Evolutionary conservation across 2,329 filamentous ascomycete species (phyloP).

Genomic region (Colletotrichum limetticola): DNA sequence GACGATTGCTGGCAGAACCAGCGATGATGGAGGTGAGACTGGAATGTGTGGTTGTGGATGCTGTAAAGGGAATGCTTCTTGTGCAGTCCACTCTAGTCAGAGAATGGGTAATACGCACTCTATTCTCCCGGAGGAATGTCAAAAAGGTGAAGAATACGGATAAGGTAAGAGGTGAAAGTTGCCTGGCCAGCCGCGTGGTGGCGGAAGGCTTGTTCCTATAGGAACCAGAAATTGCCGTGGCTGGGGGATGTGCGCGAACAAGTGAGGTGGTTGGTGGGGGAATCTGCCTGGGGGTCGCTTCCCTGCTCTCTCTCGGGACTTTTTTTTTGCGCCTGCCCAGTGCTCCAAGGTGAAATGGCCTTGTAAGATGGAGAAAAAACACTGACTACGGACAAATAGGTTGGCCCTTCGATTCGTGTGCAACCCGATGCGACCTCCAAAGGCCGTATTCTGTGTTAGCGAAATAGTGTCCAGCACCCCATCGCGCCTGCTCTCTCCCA

Average conservation of each 20-base stretch:
- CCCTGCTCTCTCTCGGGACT: neutral
- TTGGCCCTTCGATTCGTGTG: neutral
- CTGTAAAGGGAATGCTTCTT: slow-evolving; percentile 19
- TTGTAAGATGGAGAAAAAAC: neutral
- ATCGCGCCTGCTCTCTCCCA: neutral
- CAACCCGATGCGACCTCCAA: neutral
- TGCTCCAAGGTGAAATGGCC: neutral
- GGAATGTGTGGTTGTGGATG: neutral
- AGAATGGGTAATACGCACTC: neutral
- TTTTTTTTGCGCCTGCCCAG: neutral
- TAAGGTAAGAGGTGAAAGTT: slow-evolving; percentile 26
- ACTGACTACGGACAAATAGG: neutral
- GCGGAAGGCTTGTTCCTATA: slow-evolving; percentile 38
- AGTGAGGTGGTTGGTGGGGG: slow-evolving; percentile 36
- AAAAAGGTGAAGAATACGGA: slow-evolving; percentile 3
- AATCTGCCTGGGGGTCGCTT: neutral
- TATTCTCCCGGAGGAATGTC: neutral
- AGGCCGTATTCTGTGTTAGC: too few relatives aligned
- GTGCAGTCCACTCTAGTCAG: slow-evolving; percentile 7
- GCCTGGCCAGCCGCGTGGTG: slow-evolving; percentile 17
- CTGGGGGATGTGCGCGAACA: slow-evolving; percentile 32
- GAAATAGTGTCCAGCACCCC: neutral
- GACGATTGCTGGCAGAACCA: neutral
- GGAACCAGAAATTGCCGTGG: slow-evolving; percentile 40
- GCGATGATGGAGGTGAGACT: slow-evolving; percentile 6